Base-by-base conservation (phyloP, 768 basidiomycete species). In the Termitomyces sp. region DNA sequence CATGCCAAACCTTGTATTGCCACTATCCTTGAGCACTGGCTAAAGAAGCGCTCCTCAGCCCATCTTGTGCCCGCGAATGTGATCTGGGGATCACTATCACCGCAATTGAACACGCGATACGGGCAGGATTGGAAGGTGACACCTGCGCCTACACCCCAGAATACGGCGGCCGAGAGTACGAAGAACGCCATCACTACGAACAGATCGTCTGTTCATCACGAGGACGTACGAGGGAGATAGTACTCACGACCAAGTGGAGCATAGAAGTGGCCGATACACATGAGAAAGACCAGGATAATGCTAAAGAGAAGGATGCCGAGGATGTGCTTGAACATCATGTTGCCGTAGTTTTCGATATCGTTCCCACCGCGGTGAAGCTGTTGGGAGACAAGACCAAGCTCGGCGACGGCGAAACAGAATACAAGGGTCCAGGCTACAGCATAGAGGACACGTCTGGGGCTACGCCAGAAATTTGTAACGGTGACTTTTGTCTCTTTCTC, bases 21-120 rank as follows among this genome's bases (percentile, higher is more conserved):
- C 43, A 65, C 64, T 4, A 65, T 62, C 8, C 58, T 56, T 1
- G 64, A 57, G 46, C 64, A 65, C 56, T 65, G 64, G 29, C 61
- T 65, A 25, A 62, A 62, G 56, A 65, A 62, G 11, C 37, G 55
- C 17, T 50, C 59, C n/a, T 65, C 51, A 0, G 45, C 50, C 64
- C 64, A 65, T 46, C 40, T 58, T 6, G 58, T 65, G 3, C 59
- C 55, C 2, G 45, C 31, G 40, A 65, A 65, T 14, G 48, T 65
- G 9, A 5, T 12, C 7, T n/a, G 3, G 5, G 64, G 60, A 52
- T 60, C 14, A 10, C 11, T 37, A 32, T 47, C 32, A 6, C 29
- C 31, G 25, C 64, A 65, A 32, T 65, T 65, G 40, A 43, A 60
- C 5, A 25, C n/a, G 9, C 64, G 48, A 37, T 65, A 65, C 1